phyloP scores from a whole-genome alignment of 768 basidiomycete species.

The Exsudoporus frostii region DNA sequence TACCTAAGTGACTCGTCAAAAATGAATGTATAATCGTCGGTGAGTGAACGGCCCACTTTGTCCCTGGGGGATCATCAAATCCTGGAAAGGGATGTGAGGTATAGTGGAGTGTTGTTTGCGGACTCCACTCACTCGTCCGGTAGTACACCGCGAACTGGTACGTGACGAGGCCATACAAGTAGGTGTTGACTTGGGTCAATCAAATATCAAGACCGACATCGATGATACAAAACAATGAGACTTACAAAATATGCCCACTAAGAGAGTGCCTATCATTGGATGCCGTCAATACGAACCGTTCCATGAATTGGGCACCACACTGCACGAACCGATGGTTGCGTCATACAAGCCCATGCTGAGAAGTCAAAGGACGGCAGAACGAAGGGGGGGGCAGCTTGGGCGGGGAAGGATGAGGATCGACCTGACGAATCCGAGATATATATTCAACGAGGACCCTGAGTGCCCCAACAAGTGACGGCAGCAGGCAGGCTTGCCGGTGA shows the following conservation, averaged over 20 bases:
- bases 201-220: too few species aligned
- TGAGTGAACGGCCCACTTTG: neutral
- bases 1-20: neutral
- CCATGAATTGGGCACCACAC: too few species aligned
- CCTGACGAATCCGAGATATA: too few species aligned
- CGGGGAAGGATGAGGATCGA: too few species aligned
- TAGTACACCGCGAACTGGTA: slow-evolving; percentile 42
- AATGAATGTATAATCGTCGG: too few species aligned
- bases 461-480: too few species aligned
- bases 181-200: slow-evolving; percentile 23
- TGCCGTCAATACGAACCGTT: neutral
- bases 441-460: too few species aligned
- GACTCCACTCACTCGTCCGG: slow-evolving; percentile 12
- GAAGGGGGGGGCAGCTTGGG: too few species aligned
- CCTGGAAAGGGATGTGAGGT: neutral
- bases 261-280: slow-evolving; percentile 14
- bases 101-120: neutral
- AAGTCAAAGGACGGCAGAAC: neutral
- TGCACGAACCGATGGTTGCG: slow-evolving; percentile 5
- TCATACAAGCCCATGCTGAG: slow-evolving; percentile 5
- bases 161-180: slow-evolving; percentile 40
- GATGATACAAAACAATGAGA: neutral
- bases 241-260: slow-evolving; percentile 23
- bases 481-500: too few species aligned
- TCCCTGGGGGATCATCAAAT: slow-evolving; percentile 13